A percentile compares a stretch with the other conserved stretches of the same genome.
Conservation (phyloP, 306 rosid genomes). For the Cotoneaster glaucophyllus region DNA sequence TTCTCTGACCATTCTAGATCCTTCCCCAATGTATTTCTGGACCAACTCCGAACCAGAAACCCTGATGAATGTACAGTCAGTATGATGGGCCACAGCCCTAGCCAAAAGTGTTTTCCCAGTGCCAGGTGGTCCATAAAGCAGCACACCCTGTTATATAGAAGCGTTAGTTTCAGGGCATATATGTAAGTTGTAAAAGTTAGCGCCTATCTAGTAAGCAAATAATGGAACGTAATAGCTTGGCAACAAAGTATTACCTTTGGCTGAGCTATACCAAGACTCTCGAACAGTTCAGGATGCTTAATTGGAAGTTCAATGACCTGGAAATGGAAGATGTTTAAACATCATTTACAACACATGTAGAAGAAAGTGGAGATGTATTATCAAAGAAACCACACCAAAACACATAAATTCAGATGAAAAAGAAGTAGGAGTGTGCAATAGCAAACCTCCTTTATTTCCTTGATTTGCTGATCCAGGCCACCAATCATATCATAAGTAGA, state of each 20-base stretch:
- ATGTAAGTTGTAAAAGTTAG: not conserved
- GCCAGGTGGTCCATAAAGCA: conserved; percentile 97
- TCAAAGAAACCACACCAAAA: not conserved
- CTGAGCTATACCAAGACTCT: conserved; percentile 99
- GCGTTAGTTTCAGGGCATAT: conserved; percentile 1
- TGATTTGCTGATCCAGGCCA: conserved; percentile 98
- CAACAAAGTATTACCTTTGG: conserved; percentile 61
- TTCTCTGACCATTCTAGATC: conserved; percentile 98
- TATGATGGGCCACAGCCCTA: conserved; percentile 98
- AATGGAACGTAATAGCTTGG: not conserved
- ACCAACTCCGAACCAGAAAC: conserved; percentile 97
- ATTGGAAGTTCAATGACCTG: conserved; percentile 98
- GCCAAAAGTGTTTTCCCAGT: conserved; percentile 97
- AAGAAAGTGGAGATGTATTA: conserved; percentile 7
- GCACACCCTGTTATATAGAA: conserved; percentile 57
- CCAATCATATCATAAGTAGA: conserved; percentile 99
- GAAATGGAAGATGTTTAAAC: not conserved
- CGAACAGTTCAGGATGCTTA: conserved; percentile 95
- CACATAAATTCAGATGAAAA: not conserved
- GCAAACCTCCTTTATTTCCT: conserved; percentile 89
- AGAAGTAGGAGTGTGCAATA: conserved; percentile 6
- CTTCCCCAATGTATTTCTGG: conserved; percentile 99
- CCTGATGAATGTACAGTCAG: conserved; percentile 98
- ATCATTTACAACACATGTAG: conserved; percentile 2
- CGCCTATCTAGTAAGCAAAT: not conserved